These are phyloP conservation scores for Ministeria vibrans DNA, from an alignment of 78 protist species.

Conservation along the genomic window DNA sequence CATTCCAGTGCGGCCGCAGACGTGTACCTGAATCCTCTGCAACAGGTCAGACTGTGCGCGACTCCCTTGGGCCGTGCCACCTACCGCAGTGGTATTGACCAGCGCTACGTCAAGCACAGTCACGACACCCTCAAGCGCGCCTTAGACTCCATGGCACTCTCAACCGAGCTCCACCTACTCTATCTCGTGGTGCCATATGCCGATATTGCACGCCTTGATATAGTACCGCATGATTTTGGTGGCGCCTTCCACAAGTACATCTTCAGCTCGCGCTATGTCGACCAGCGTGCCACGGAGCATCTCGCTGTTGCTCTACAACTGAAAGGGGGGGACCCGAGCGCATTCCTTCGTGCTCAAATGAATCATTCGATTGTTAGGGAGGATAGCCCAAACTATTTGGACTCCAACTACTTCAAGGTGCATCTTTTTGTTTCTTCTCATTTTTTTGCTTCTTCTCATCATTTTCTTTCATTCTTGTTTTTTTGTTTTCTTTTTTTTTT, in stretches of 20 bases:
- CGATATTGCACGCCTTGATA: neutral
- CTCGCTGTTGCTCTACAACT: neutral
- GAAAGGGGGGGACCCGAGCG: neutral
- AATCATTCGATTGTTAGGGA: neutral
- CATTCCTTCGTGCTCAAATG: neutral
- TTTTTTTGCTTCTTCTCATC: no score
- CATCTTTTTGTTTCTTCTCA: no score
- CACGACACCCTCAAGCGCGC: neutral
- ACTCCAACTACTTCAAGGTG: no score
- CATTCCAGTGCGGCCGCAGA: no score
- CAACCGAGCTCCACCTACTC: conserved; percentile 21
- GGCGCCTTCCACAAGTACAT: no score
- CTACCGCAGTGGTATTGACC: neutral
- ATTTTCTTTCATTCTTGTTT: no score
- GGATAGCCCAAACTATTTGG: neutral
- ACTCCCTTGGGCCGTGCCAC: neutral
- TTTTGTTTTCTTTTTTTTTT: no score
- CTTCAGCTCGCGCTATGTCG: neutral
- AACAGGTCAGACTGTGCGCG: neutral
- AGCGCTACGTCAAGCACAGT: neutral
- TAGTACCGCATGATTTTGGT: neutral
- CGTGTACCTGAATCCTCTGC: neutral
- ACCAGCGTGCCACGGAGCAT: neutral
- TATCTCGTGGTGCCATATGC: conserved; percentile 25
- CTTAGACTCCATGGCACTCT: neutral